These are phyloP conservation scores for Fennellomyces sp. DNA, from an alignment of 371 early-diverging fungal species.

Conservation along the genomic window DNA sequence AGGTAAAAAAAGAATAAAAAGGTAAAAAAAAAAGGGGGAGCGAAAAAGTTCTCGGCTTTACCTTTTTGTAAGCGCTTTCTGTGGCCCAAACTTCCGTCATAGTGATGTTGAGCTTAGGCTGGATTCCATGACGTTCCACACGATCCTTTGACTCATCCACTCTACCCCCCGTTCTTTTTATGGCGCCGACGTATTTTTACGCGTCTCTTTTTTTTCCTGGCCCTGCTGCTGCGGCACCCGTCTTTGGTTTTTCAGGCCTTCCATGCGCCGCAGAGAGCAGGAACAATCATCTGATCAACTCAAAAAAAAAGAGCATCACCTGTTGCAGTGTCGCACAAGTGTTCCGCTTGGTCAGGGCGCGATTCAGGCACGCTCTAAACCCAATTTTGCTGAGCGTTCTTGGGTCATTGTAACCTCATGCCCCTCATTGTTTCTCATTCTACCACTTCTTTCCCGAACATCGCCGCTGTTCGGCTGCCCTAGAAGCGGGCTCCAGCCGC, in stretches of 20 bases:
- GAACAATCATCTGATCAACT: slow-evolving; percentile 3
- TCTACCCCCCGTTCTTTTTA: not conserved
- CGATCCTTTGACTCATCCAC: not conserved
- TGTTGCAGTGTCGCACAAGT: slow-evolving; percentile 3
- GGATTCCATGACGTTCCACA: slow-evolving; percentile 2
- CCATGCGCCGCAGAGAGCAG: too few species aligned
- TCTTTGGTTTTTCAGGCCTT: too few species aligned
- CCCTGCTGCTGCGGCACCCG: too few species aligned
- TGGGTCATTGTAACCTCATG: not conserved
- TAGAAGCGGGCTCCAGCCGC: too few species aligned
- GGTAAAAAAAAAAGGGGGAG: too few species aligned
- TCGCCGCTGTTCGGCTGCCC: too few species aligned
- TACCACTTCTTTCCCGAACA: not conserved
- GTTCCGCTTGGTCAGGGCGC: slow-evolving; percentile 2
- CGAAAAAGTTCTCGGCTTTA: too few species aligned
- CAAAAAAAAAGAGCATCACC: not conserved
- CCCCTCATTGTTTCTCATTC: not conserved
- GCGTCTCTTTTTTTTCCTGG: not conserved
- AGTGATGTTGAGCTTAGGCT: not conserved
- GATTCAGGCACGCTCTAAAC: not conserved
- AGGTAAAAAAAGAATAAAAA: not conserved
- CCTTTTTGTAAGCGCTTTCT: too few species aligned
- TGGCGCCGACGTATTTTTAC: not conserved
- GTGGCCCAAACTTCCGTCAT: not conserved
- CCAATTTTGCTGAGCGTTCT: too few species aligned